Evolutionary conservation across 2,329 filamentous ascomycete species (phyloP), one percentile per base, ranked within the genome.

Genomic region (Alternaria metachromatica): DNA sequence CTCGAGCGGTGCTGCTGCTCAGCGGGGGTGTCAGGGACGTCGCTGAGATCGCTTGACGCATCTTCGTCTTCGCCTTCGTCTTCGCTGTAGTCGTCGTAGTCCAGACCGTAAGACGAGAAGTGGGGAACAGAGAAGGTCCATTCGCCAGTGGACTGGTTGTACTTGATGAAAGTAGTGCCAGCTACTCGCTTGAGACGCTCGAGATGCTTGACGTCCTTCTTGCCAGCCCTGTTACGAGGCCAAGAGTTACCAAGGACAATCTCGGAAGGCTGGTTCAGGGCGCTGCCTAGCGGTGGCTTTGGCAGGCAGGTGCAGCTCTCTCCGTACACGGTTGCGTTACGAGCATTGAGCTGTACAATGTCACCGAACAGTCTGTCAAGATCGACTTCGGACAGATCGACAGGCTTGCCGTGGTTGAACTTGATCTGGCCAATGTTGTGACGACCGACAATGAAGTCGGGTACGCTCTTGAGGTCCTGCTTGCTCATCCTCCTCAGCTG

Each of bases 61-160:
- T 48, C 55, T 28, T 72, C 71, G 65, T 85, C 84, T 55, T 72
- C 71, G 65, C 85, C 84, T 57, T 92, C 90, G 26, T 93, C 90
- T 48, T 94, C 92, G 53, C 70, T 74, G 63, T 74, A 76, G 44
- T 92, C 86, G 28, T 86, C 82, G 44, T 92, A 93, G 67, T 95
- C 91, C 58, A 98, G 86, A 44, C 92, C 94, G 76, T 99, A 99
- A 1, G 94, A 97, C 1, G 95, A 98, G 80, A 96, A 99, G 80
- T 99, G 96, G 74, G 95, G 90, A n/a, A 99, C 96, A 10, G 85
- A 89, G 83, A 99, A 99, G 13, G 88, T 88, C 96, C 96, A 99
- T 50, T 92, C 87, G 56, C 95, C 96, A 56, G 89, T 94, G 2
- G 92, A 86, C 61, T 86, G 84, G 67, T 96, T 87, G 79, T 97